Conservation (phyloP, 805 yeast species). For the Kuraishia hungarica region DNA sequence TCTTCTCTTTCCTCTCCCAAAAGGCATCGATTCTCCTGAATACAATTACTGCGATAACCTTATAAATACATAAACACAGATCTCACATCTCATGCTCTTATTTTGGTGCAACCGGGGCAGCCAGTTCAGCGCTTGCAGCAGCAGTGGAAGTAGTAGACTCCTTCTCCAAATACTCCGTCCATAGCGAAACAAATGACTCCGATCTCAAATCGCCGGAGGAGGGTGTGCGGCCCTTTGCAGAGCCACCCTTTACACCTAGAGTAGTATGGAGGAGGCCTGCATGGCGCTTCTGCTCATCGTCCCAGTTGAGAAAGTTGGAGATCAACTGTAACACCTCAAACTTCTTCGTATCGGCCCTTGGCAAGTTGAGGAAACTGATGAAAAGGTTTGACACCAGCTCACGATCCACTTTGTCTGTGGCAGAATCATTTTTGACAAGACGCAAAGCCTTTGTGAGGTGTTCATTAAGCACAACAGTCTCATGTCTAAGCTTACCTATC, state of each 20-base stretch:
- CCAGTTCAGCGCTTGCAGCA: not conserved
- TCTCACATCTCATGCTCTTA: not conserved
- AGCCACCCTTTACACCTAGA: not conserved
- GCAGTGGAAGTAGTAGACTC: slow-evolving; percentile 53
- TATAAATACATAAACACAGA: not conserved
- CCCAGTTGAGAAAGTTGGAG: slow-evolving; percentile 82
- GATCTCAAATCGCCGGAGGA: slow-evolving; percentile 21
- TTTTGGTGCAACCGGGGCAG: not conserved
- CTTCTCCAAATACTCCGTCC: slow-evolving; percentile 76
- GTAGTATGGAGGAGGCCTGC: slow-evolving; percentile 50
- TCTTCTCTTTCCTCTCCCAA: not conserved
- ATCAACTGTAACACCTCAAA: slow-evolving; percentile 86
- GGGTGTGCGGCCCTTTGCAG: not conserved
- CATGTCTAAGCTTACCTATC: slow-evolving; percentile 89
- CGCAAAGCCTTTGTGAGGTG: slow-evolving; percentile 91
- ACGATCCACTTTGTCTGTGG: slow-evolving; percentile 73
- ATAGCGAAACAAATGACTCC: slow-evolving; percentile 52
- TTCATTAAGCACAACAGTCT: slow-evolving; percentile 87
- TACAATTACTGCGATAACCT: not conserved
- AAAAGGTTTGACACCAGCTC: slow-evolving; percentile 83
- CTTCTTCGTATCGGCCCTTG: slow-evolving; percentile 90
- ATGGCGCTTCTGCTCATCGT: slow-evolving; percentile 63
- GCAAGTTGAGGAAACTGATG: slow-evolving; percentile 76
- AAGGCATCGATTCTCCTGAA: too few species aligned
- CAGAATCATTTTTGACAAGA: slow-evolving; percentile 69